Conservation (phyloP, 768 basidiomycete species). For the Termitomyces heimii region DNA sequence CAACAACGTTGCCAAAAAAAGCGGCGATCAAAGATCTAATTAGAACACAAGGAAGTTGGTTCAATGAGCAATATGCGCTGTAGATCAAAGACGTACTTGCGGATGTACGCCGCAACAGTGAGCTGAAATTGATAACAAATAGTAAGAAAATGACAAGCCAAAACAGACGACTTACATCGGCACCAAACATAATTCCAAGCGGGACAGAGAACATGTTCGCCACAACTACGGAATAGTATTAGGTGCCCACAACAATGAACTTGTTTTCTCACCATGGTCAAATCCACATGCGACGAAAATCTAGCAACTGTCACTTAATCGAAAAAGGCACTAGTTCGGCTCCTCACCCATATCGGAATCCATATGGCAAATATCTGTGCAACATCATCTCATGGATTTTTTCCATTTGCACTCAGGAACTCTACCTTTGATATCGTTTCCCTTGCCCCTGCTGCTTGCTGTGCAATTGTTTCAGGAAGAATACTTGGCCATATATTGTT, state of each 20-base stretch:
- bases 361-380: slow-evolving; percentile 54
- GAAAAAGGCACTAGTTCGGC: too few relatives aligned
- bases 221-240: slow-evolving; percentile 7
- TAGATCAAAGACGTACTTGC: slow-evolving; percentile 41
- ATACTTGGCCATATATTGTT: neutral
- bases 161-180: slow-evolving; percentile 39
- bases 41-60: neutral
- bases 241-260: neutral
- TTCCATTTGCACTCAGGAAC: neutral
- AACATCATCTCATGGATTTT: neutral
- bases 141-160: neutral
- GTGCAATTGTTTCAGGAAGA: neutral
- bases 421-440: slow-evolving; percentile 65
- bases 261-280: slow-evolving; percentile 49
- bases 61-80: neutral
- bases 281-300: slow-evolving; percentile 65
- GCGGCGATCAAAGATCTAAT: slow-evolving; percentile 56
- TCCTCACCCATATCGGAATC: slow-evolving; percentile 69
- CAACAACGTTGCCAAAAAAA: slow-evolving; percentile 62
- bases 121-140: slow-evolving; percentile 25
- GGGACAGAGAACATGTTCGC: slow-evolving; percentile 78
- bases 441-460: slow-evolving; percentile 66
- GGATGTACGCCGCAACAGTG: slow-evolving; percentile 52
- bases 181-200: slow-evolving; percentile 64
- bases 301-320: slow-evolving; percentile 22